Percentiles rank a stretch among this genome's conserved stretches.
Evolutionary conservation across 2,329 filamentous ascomycete species (phyloP).

Genomic region (Cytospora mali): DNA sequence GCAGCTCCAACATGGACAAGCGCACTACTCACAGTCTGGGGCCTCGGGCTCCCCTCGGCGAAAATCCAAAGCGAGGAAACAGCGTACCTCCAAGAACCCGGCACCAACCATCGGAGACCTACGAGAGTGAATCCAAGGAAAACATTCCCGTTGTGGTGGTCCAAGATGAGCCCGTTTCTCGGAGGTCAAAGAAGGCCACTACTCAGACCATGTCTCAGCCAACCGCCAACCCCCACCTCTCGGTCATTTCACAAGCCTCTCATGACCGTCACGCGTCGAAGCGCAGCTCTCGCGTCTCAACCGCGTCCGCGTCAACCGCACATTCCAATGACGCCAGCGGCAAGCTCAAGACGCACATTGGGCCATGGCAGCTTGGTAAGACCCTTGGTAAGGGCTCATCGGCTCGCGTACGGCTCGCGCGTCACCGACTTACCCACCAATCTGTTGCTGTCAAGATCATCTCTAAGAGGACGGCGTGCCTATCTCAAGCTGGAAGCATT

Average conservation of each 20-base stretch:
- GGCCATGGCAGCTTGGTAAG: slow-evolving; percentile 89
- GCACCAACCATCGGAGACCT: slow-evolving; percentile 6
- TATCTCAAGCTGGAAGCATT: slow-evolving; percentile 84
- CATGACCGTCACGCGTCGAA: slow-evolving; percentile 36
- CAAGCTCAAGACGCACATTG: slow-evolving; percentile 71
- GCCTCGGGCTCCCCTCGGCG: slow-evolving; percentile 20
- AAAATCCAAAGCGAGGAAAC: slow-evolving; percentile 24
- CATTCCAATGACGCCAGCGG: slow-evolving; percentile 34
- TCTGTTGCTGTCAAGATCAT: slow-evolving; percentile 95
- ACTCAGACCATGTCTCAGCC: slow-evolving; percentile 15
- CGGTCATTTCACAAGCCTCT: slow-evolving; percentile 38
- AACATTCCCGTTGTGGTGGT: slow-evolving; percentile 16
- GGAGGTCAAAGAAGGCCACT: slow-evolving; percentile 6
- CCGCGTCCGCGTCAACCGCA: slow-evolving; percentile 39
- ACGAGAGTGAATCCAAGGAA: slow-evolving; percentile 26
- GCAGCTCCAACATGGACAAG: slow-evolving; percentile 21
- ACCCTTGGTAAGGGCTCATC: slow-evolving; percentile 90
- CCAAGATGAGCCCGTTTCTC: slow-evolving; percentile 6
- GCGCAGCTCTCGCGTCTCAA: slow-evolving; percentile 44
- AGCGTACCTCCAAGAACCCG: slow-evolving; percentile 11
- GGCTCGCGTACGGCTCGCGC: slow-evolving; percentile 82
- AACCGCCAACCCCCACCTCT: slow-evolving; percentile 36
- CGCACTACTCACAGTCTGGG: slow-evolving; percentile 7
- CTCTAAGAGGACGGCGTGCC: slow-evolving; percentile 76
- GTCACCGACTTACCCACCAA: slow-evolving; percentile 77